These are phyloP conservation scores for Quambalaria eucalypti DNA, from an alignment of 1,284 basidiomycete species.

Conservation along the genomic window DNA sequence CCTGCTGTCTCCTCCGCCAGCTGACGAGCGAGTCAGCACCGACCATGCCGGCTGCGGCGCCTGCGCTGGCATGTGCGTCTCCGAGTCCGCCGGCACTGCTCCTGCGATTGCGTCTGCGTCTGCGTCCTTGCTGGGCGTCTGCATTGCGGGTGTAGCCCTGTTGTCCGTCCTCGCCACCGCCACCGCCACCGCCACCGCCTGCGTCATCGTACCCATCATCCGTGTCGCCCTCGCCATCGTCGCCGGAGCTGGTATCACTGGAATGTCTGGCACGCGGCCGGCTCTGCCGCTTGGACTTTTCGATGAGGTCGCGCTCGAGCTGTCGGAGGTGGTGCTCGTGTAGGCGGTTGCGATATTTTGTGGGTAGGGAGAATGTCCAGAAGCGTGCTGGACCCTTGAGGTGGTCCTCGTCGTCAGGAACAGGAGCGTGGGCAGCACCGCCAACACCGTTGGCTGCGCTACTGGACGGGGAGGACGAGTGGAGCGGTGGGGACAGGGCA, in stretches of 20 bases:
- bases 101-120: background rate
- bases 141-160: too few species aligned
- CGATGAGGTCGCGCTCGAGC: background rate
- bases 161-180: background rate
- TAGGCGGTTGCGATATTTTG: conserved; percentile 26
- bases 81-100: background rate
- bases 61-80: background rate
- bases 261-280: background rate
- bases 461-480: too few species aligned
- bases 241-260: background rate
- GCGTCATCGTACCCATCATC: background rate
- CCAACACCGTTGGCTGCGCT: background rate
- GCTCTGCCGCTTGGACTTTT: conserved; percentile 16
- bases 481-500: too few species aligned
- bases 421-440: conserved; percentile 14
- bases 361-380: conserved; percentile 35
- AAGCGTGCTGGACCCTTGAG: conserved; percentile 12
- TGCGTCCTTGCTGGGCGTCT: too few species aligned
- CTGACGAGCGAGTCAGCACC: conserved; percentile 5
- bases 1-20: conserved; percentile 11
- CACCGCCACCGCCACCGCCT: background rate
- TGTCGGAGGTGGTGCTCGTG: conserved; percentile 22
- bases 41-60: conserved; percentile 12
- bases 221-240: background rate
- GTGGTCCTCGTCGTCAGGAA: background rate